Conservation (phyloP, 2,329 filamentous ascomycete species). For the Rutstroemia sydowiana region DNA sequence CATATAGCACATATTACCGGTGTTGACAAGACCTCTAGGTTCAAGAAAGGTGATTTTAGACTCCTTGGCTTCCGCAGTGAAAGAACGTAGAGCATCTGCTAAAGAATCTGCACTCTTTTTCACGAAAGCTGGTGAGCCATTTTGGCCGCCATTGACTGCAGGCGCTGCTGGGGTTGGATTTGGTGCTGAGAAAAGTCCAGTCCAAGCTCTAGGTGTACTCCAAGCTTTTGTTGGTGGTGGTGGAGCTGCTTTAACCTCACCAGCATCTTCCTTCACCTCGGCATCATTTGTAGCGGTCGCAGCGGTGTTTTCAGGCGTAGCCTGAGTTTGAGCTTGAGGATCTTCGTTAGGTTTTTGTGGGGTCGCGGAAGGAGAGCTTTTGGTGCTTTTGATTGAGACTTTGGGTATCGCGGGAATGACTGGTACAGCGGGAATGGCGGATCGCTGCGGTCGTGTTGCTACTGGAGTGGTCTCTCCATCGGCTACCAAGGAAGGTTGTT, state of each 20-base stretch:
- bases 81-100: slow-evolving; percentile 68
- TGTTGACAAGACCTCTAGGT: slow-evolving; percentile 89
- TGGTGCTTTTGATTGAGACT: slow-evolving; percentile 36
- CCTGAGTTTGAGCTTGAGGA: background rate
- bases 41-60: slow-evolving; percentile 74
- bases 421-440: slow-evolving; percentile 39
- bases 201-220: slow-evolving; percentile 56
- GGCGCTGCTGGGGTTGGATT: slow-evolving; percentile 33
- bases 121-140: slow-evolving; percentile 28
- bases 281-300: background rate
- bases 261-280: slow-evolving; percentile 2
- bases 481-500: slow-evolving; percentile 14
- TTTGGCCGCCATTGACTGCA: slow-evolving; percentile 29
- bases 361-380: slow-evolving; percentile 20
- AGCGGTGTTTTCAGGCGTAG: slow-evolving; percentile 11
- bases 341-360: slow-evolving; percentile 15
- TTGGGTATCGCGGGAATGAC: slow-evolving; percentile 35
- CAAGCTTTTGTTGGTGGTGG: slow-evolving; percentile 35
- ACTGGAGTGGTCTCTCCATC: slow-evolving; percentile 23
- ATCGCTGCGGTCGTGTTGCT: slow-evolving; percentile 28
- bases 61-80: slow-evolving; percentile 51
- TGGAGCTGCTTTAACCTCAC: slow-evolving; percentile 30
- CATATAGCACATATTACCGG: slow-evolving; percentile 99
- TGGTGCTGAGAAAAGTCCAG: slow-evolving; percentile 51
- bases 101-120: slow-evolving; percentile 53